Conservation (phyloP, 495 filamentous ascomycete species). For the Usnea hakonensis region DNA sequence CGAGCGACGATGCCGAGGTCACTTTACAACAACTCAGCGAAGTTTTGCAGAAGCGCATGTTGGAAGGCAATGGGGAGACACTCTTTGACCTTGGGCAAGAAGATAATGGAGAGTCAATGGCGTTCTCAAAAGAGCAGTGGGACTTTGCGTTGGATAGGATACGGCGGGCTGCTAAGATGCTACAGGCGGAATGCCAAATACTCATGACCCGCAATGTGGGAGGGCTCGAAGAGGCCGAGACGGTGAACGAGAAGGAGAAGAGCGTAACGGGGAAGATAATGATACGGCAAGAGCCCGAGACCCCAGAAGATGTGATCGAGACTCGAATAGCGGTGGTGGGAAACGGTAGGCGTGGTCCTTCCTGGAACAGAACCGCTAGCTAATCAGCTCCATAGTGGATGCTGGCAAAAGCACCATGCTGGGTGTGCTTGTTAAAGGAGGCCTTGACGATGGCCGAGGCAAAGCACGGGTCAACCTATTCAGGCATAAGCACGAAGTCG, state of each 20-base stretch:
- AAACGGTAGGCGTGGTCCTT: slow-evolving; percentile 51
- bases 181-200: slow-evolving; percentile 66
- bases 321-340: slow-evolving; percentile 96
- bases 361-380: not conserved
- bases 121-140: slow-evolving; percentile 71
- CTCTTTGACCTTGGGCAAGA: slow-evolving; percentile 91
- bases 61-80: slow-evolving; percentile 83
- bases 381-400: slow-evolving; percentile 53
- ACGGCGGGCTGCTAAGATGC: slow-evolving; percentile 52
- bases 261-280: slow-evolving; percentile 75
- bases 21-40: slow-evolving; percentile 53
- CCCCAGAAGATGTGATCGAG: slow-evolving; percentile 82
- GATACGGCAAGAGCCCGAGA: slow-evolving; percentile 64
- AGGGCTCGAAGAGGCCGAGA: slow-evolving; percentile 62
- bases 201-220: slow-evolving; percentile 85
- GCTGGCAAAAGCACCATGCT: slow-evolving; percentile 97
- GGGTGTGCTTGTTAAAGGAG: slow-evolving; percentile 91
- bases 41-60: slow-evolving; percentile 57
- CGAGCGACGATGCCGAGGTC: slow-evolving; percentile 49
- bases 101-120: slow-evolving; percentile 88
- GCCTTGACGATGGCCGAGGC: slow-evolving; percentile 88
- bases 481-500: slow-evolving; percentile 94
- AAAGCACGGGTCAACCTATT: slow-evolving; percentile 95
- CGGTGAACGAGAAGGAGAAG: slow-evolving; percentile 54
- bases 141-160: slow-evolving; percentile 63